phyloP scores from a whole-genome alignment of 2,329 filamentous ascomycete genomes.

The Colletotrichum tamarilloi region DNA sequence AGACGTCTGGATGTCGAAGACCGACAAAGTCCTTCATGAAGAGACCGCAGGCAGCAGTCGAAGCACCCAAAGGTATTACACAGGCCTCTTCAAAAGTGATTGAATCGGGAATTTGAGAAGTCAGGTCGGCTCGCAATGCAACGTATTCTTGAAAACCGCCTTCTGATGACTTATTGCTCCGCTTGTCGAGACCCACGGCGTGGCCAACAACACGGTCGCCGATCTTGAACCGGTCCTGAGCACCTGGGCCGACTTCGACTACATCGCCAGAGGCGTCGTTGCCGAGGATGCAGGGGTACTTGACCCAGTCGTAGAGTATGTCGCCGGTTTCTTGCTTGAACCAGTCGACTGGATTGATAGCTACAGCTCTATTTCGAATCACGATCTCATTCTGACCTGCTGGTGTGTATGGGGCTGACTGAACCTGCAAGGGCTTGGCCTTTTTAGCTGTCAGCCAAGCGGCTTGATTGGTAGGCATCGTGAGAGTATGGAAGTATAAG shows the following conservation, averaged over 20 bases:
- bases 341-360: slow-evolving; percentile 46
- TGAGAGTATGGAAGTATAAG: neutral
- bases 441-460: slow-evolving; percentile 33
- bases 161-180: slow-evolving; percentile 44
- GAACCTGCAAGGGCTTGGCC: slow-evolving; percentile 23
- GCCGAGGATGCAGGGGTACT: slow-evolving; percentile 46
- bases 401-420: slow-evolving; percentile 26
- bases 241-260: slow-evolving; percentile 40
- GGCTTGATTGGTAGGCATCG: slow-evolving; percentile 27
- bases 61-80: slow-evolving; percentile 42
- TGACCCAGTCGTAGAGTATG: slow-evolving; percentile 35
- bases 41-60: slow-evolving; percentile 42
- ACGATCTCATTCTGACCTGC: slow-evolving; percentile 40
- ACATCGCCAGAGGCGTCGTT: slow-evolving; percentile 47
- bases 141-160: slow-evolving; percentile 42
- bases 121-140: slow-evolving; percentile 25
- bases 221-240: slow-evolving; percentile 38
- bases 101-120: slow-evolving; percentile 38
- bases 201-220: slow-evolving; percentile 43
- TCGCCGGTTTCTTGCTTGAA: slow-evolving; percentile 39
- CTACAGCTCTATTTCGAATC: slow-evolving; percentile 43
- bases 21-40: slow-evolving; percentile 40
- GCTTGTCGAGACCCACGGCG: slow-evolving; percentile 45
- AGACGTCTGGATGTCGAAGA: slow-evolving; percentile 37
- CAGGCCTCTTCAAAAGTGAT: slow-evolving; percentile 40